These are phyloP conservation scores for Globisporangium nodosum DNA, from an alignment of 352 stramenopile genomes.

Conservation along the genomic window DNA sequence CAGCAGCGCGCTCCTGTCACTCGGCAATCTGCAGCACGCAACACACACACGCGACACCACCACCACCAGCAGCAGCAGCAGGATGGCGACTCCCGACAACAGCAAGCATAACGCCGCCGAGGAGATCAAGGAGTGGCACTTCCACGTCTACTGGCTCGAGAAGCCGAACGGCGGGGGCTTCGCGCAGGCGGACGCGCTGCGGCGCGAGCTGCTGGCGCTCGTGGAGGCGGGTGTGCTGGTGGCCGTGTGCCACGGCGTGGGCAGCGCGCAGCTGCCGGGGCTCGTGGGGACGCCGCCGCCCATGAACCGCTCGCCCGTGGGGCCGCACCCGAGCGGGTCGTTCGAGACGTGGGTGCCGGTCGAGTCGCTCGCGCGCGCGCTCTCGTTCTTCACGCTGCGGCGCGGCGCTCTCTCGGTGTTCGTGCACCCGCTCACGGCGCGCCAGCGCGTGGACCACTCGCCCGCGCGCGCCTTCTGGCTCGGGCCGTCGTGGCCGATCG, in stretches of 20 bases:
- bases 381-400: conserved; percentile 65
- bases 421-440: conserved; percentile 58
- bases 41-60: not conserved
- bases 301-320: conserved; percentile 53
- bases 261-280: conserved; percentile 25
- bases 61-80: not conserved
- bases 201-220: conserved; percentile 35
- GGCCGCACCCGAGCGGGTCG: conserved; percentile 53
- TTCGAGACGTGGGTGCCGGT: conserved; percentile 68
- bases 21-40: too few species aligned
- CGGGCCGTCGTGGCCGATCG: conserved; percentile 31
- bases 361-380: conserved; percentile 48
- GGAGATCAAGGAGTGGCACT: conserved; percentile 66
- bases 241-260: conserved; percentile 49
- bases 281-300: conserved; percentile 23
- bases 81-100: conserved; percentile 3
- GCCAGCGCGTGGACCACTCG: conserved; percentile 53
- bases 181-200: conserved; percentile 37
- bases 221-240: conserved; percentile 47
- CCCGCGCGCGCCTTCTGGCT: conserved; percentile 44
- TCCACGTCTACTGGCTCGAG: conserved; percentile 66
- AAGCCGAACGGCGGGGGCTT: conserved; percentile 29
- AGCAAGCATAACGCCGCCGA: too few species aligned
- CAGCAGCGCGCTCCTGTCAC: too few species aligned
- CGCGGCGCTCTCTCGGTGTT: conserved; percentile 53